Conservation (phyloP, 2,329 filamentous ascomycete species). For the Clarireedia monteithiana region DNA sequence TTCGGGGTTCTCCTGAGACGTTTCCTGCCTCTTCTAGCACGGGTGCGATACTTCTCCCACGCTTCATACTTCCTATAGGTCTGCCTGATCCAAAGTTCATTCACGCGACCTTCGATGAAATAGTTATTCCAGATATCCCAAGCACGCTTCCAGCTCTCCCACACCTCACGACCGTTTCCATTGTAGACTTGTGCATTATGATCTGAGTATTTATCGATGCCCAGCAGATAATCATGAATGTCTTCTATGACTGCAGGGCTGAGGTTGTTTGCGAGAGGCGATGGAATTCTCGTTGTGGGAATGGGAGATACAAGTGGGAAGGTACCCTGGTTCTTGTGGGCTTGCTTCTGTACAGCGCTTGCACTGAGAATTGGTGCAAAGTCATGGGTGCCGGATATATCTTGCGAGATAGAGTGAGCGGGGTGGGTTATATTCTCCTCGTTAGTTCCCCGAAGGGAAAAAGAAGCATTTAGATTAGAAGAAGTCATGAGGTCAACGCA, state of each 20-base stretch:
- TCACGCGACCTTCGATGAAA: conserved; percentile 23
- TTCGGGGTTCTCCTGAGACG: neutral
- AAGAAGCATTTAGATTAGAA: too few relatives aligned
- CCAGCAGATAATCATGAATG: conserved; percentile 5
- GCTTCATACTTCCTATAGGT: conserved; percentile 12
- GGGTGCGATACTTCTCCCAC: neutral
- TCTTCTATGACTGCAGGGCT: conserved; percentile 12
- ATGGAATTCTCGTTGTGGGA: conserved; percentile 14
- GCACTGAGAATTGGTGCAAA: conserved; percentile 15
- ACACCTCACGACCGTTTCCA: conserved; percentile 19
- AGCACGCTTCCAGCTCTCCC: conserved; percentile 26
- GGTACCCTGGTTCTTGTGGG: neutral
- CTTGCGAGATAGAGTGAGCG: neutral
- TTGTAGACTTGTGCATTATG: neutral
- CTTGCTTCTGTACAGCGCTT: conserved; percentile 8
- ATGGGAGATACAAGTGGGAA: conserved; percentile 16
- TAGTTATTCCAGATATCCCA: conserved; percentile 28
- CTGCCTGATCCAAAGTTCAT: conserved; percentile 16
- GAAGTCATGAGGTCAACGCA: too few relatives aligned
- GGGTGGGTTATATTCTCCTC: neutral
- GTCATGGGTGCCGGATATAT: conserved; percentile 9
- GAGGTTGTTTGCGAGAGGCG: conserved; percentile 18
- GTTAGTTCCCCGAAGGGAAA: too few relatives aligned
- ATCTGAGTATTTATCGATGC: neutral
- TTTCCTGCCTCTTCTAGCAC: neutral